Conservation (phyloP, 106 monocot genomes). For the Acorus gramineus region DNA sequence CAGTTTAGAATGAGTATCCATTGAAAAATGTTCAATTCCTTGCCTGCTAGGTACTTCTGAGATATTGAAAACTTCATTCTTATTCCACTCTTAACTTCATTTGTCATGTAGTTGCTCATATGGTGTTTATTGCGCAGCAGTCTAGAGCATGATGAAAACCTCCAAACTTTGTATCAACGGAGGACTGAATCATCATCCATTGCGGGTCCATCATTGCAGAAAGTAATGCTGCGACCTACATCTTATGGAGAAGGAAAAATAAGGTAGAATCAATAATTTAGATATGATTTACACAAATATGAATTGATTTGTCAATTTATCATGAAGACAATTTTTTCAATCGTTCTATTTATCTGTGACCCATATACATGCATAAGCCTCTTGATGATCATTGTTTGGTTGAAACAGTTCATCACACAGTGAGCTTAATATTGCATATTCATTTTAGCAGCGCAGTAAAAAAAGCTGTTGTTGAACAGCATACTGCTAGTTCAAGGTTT, state of each 20-base stretch:
- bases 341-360: too few relatives aligned
- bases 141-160: conserved; percentile 68
- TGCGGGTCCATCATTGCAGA: conserved; percentile 38
- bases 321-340: too few relatives aligned
- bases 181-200: conserved; percentile 54
- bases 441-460: conserved; percentile 70
- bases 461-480: conserved; percentile 70
- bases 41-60: too few relatives aligned
- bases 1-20: too few relatives aligned
- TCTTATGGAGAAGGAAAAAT: conserved; percentile 46
- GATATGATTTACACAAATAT: background rate
- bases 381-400: background rate
- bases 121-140: conserved; percentile 14
- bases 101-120: too few relatives aligned
- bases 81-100: too few relatives aligned
- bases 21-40: too few relatives aligned
- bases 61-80: too few relatives aligned
- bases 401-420: conserved; percentile 72
- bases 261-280: conserved; percentile 28
- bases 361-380: too few relatives aligned
- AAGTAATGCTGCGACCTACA: conserved; percentile 44
- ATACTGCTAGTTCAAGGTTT: conserved; percentile 94
- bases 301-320: too few relatives aligned
- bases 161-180: conserved; percentile 31
- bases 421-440: conserved; percentile 79